These are phyloP conservation scores for Aspergillus puulaauensis DNA, from an alignment of 2,329 filamentous ascomycete genomes.

Conservation along the genomic window DNA sequence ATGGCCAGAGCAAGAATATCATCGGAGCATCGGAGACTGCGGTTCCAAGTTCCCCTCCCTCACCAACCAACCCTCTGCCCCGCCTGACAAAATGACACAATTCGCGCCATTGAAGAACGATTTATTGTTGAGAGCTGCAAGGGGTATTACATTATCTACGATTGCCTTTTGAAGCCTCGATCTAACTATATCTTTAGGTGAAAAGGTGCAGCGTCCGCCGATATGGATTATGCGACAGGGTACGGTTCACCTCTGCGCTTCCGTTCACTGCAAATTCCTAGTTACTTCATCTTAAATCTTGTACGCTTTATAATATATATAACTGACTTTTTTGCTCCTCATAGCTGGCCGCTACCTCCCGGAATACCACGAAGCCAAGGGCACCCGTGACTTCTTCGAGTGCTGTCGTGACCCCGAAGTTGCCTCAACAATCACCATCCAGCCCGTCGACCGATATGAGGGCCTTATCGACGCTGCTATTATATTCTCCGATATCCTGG, in stretches of 20 bases:
- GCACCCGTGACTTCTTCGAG: slow-evolving; percentile 88
- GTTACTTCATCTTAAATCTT: neutral
- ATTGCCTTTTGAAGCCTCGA: neutral
- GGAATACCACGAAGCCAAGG: slow-evolving; percentile 96
- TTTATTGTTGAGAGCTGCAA: slow-evolving; percentile 81
- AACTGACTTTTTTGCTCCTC: neutral
- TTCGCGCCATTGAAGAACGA: slow-evolving; percentile 92
- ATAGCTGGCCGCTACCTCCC: slow-evolving; percentile 93
- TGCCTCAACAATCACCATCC: slow-evolving; percentile 87
- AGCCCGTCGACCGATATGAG: slow-evolving; percentile 87
- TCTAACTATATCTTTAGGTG: slow-evolving; percentile 56
- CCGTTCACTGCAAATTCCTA: neutral
- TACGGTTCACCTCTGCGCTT: slow-evolving; percentile 42
- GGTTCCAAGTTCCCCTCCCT: slow-evolving; percentile 16
- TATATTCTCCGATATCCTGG: slow-evolving; percentile 98
- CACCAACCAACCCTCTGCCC: slow-evolving; percentile 11
- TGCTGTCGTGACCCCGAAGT: slow-evolving; percentile 93
- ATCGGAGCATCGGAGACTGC: neutral
- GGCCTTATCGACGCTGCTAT: slow-evolving; percentile 95
- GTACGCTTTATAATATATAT: neutral
- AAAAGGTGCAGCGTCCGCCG: slow-evolving; percentile 87
- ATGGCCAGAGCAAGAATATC: slow-evolving; percentile 15
- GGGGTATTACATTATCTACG: slow-evolving; percentile 59
- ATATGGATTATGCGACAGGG: slow-evolving; percentile 99
- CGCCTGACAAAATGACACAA: slow-evolving; percentile 58